Evolutionary conservation across 768 basidiomycete species (phyloP).

Genomic region (Suillus discolor): DNA sequence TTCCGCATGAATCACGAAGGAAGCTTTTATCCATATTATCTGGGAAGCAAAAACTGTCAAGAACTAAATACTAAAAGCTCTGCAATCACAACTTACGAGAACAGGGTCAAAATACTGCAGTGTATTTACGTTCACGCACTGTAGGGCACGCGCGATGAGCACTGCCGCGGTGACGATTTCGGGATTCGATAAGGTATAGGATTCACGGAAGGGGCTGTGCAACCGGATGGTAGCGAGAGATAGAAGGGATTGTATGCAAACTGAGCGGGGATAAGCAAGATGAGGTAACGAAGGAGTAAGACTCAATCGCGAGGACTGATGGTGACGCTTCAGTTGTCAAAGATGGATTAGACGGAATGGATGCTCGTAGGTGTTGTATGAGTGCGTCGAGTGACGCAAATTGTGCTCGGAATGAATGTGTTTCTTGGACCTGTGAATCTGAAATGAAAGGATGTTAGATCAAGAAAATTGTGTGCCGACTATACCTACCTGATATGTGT

Average conservation of each 20-base stretch:
- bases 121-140: conserved; percentile 8
- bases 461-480: background rate
- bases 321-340: background rate
- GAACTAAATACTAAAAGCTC: background rate
- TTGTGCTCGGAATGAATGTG: conserved; percentile 40
- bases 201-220: conserved; percentile 22
- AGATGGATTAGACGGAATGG: background rate
- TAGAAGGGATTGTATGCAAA: background rate
- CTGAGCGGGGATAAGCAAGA: background rate
- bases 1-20: conserved; percentile 25
- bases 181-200: conserved; percentile 16
- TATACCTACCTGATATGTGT: conserved; percentile 30
- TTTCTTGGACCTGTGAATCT: conserved; percentile 29
- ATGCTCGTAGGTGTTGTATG: conserved; percentile 42
- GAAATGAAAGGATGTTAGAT: background rate
- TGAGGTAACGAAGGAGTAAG: background rate
- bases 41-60: conserved; percentile 11
- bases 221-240: conserved; percentile 28
- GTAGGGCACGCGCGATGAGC: conserved; percentile 18
- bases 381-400: conserved; percentile 49
- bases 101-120: conserved; percentile 11
- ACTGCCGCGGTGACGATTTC: conserved; percentile 22
- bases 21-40: conserved; percentile 27
- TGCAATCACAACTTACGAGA: conserved; percentile 17
- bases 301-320: background rate